Conservation (phyloP, 352 stramenopile species). For the Phytopythium vexans region DNA sequence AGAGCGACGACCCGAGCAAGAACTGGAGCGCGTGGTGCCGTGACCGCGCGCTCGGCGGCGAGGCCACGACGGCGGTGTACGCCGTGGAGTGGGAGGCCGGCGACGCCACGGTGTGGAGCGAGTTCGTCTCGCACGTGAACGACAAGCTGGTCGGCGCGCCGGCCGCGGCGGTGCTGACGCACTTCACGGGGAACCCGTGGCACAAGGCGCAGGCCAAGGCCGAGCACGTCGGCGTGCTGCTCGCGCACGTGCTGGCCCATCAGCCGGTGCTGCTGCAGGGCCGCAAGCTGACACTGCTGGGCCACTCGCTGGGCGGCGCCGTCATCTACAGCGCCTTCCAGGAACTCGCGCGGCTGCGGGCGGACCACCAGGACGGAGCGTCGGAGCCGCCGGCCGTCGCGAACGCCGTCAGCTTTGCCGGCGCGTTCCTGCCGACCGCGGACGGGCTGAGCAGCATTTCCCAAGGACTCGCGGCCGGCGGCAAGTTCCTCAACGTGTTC, state of each 20-base stretch:
- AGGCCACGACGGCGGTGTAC: slow-evolving; percentile 39
- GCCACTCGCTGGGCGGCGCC: slow-evolving; percentile 74
- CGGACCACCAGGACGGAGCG: slow-evolving; percentile 4
- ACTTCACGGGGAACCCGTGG: slow-evolving; percentile 83
- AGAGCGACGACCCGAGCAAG: slow-evolving; percentile 51
- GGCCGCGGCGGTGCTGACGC: slow-evolving; percentile 53
- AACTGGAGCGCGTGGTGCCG: slow-evolving; percentile 65
- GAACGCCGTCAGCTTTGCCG: slow-evolving; percentile 69
- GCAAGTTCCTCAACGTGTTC: slow-evolving; percentile 79
- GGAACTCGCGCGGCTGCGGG: slow-evolving; percentile 49
- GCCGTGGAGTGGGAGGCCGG: slow-evolving; percentile 79
- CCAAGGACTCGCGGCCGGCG: slow-evolving; percentile 27
- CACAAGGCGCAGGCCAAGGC: slow-evolving; percentile 81
- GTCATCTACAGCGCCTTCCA: slow-evolving; percentile 75
- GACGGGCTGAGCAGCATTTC: slow-evolving; percentile 34
- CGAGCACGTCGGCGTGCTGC: slow-evolving; percentile 65
- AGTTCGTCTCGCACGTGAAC: slow-evolving; percentile 76
- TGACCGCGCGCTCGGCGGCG: slow-evolving; percentile 6
- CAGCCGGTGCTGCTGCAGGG: slow-evolving; percentile 41
- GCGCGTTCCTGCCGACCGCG: slow-evolving; percentile 49
- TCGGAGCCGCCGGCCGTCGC: slow-evolving; percentile 23
- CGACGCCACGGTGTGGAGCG: slow-evolving; percentile 65
- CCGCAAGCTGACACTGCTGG: slow-evolving; percentile 65
- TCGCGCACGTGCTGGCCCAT: slow-evolving; percentile 61
- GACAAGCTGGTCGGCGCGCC: slow-evolving; percentile 49